Base-by-base conservation (phyloP, 2,329 filamentous ascomycete genomes). In the Aspergillus ustus region DNA sequence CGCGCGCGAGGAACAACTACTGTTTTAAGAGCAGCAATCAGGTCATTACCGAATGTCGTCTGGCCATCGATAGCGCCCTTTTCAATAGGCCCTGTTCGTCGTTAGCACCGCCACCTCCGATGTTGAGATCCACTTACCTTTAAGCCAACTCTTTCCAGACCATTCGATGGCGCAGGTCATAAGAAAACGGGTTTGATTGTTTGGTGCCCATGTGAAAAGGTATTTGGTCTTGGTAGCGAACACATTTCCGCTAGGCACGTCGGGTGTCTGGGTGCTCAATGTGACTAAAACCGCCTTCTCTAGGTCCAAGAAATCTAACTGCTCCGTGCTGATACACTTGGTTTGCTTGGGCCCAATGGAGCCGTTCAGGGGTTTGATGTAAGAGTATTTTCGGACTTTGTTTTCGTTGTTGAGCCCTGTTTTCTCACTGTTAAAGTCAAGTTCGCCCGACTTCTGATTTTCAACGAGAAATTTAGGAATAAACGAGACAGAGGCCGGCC, bases 111-210 rank as follows among this genome's bases (percentile, higher is more conserved):
- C 25, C 13, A 13, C 37, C 31, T 54, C 13, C 1, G 19, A 17
- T 43, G 25, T 29, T 13, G 4, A 34, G 29, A n/a, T 4, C 5
- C 8, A 73, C 82, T 74, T 82, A 96, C 93, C 92, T 81, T 95
- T 97, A 50, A 99, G 81, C 95, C 95, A 99, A 81, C 93, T 97
- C 83, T 98, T 99, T 69, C 93, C 93, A 3, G 90, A 89, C 96
- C 96, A 99, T 73, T 99, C 96, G 48, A 97, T 91, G 2, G 88
- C 90, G 75, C 92, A 97, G 67, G 90, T 97, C 80, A 94, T 90
- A 64, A 95, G 87, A 31, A 99, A 80, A 29, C 93, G 86, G 1
- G 96, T 99, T 44, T 87, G 82, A 71, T 97, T 97, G 64, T 89
- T 89, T 54, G 95, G 88, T 4, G 89, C 93, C 95, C 95, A 99